These are phyloP conservation scores for Volvox africanus DNA, from an alignment of 139 green algal species.

Conservation along the genomic window DNA sequence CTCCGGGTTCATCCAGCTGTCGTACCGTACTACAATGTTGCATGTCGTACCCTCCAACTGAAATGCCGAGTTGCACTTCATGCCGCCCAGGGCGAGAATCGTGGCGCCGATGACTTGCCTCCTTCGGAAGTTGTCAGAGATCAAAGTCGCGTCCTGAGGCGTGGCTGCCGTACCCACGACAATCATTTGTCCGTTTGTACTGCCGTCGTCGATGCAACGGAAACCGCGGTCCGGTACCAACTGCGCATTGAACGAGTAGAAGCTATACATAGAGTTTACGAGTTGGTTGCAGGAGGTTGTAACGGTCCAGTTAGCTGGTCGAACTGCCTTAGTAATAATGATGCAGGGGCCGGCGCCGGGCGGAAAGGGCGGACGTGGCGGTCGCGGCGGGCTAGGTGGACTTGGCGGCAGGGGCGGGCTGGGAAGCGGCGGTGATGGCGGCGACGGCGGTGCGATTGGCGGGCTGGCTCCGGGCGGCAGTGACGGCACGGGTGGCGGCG, in stretches of 20 bases:
- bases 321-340: constrained; percentile 22
- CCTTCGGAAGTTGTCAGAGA: not conserved
- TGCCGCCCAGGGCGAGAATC: constrained; percentile 13
- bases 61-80: constrained; percentile 11
- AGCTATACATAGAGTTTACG: not conserved
- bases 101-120: not conserved
- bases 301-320: constrained; percentile 19
- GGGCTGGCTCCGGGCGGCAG: not conserved
- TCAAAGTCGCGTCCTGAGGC: not conserved
- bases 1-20: not conserved
- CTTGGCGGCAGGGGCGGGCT: not conserved
- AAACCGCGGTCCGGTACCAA: not conserved
- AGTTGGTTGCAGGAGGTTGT: not conserved
- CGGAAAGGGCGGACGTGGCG: constrained; percentile 27
- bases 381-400: constrained; percentile 10
- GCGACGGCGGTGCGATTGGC: not conserved
- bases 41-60: not conserved
- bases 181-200: constrained; percentile 25
- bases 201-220: constrained; percentile 34
- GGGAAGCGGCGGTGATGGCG: constrained; percentile 11
- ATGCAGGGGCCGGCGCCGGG: constrained; percentile 42
- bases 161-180: constrained; percentile 38
- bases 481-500: constrained; percentile 1
- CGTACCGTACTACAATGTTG: not conserved
- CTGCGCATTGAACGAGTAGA: not conserved